These are phyloP conservation scores for Micromonas pusilla DNA, from an alignment of 139 green algal species.

Conservation along the genomic window DNA sequence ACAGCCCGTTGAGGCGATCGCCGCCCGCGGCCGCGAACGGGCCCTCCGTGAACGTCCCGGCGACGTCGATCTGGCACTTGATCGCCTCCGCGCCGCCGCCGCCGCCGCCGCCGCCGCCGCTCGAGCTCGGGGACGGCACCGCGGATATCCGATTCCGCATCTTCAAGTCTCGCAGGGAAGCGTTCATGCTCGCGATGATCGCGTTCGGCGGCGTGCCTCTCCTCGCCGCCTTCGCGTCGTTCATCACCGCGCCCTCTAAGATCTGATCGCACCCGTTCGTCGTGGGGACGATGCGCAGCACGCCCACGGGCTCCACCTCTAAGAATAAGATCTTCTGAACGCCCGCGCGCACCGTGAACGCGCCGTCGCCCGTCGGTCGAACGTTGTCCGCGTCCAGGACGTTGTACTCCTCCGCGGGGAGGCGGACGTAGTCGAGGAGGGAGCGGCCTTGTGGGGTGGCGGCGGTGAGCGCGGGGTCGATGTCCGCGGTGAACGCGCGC, in stretches of 20 bases:
- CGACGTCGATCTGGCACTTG: background rate
- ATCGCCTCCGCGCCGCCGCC: background rate
- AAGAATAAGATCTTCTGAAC: conserved; percentile 10
- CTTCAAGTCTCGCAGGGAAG: background rate
- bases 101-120: background rate
- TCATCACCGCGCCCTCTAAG: conserved; percentile 3
- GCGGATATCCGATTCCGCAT: background rate
- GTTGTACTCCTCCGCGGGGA: conserved; percentile 16
- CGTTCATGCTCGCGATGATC: background rate
- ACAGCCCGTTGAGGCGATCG: background rate
- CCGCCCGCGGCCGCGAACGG: background rate
- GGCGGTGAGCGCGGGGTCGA: background rate
- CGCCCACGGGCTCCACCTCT: background rate
- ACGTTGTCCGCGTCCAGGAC: background rate
- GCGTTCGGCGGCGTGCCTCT: background rate
- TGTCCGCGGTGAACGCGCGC: background rate
- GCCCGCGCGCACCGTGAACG: conserved; percentile 3
- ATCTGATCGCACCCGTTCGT: background rate
- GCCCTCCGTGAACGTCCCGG: conserved; percentile 5
- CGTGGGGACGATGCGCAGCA: background rate
- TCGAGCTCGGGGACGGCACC: background rate
- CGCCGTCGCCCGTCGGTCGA: background rate
- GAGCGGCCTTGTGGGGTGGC: background rate
- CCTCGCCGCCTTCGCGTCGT: background rate
- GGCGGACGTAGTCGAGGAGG: background rate